phyloP scores from a whole-genome alignment of 176 grass and related monocot genomes.

The Lolium multiflorum region DNA sequence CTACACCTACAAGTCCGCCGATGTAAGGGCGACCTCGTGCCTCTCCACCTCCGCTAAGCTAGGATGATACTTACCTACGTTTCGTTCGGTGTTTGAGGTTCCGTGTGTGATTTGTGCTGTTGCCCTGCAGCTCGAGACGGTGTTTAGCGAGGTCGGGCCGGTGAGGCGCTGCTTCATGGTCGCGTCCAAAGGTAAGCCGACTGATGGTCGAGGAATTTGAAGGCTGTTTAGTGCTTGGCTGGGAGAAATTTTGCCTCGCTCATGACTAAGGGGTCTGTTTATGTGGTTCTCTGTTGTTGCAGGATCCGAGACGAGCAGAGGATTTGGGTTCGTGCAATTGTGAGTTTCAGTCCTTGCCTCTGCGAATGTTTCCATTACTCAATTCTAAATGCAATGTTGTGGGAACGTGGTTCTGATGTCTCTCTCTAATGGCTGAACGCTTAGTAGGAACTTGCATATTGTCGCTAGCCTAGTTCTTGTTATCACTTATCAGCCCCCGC shows the following conservation, averaged over 20 bases:
- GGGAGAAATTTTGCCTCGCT: neutral
- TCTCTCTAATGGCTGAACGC: neutral
- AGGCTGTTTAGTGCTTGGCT: slow-evolving; percentile 1
- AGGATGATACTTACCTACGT: neutral
- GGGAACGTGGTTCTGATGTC: neutral
- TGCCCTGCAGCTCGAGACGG: slow-evolving; percentile 67
- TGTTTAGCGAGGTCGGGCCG: slow-evolving; percentile 93
- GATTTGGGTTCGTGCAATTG: slow-evolving; percentile 94
- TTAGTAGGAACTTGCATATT: neutral
- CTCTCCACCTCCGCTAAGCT: neutral
- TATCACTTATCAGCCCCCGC: neutral
- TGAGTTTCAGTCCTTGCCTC: slow-evolving; percentile 48
- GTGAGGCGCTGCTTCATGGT: slow-evolving; percentile 97
- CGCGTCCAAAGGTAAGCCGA: slow-evolving; percentile 60
- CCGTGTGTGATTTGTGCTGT: slow-evolving; percentile 6
- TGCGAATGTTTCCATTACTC: neutral
- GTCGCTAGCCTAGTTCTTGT: slow-evolving; percentile 1
- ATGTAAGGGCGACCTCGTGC: slow-evolving; percentile 45
- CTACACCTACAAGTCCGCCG: slow-evolving; percentile 82
- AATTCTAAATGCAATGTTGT: neutral
- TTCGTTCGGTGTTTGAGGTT: neutral
- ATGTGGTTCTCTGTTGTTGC: slow-evolving; percentile 5
- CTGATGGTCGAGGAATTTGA: neutral
- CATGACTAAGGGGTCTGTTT: neutral
- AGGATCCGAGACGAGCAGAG: slow-evolving; percentile 80